These are phyloP conservation scores for Didymella sp. DNA, from an alignment of 2,329 filamentous ascomycete species.

Conservation along the genomic window DNA sequence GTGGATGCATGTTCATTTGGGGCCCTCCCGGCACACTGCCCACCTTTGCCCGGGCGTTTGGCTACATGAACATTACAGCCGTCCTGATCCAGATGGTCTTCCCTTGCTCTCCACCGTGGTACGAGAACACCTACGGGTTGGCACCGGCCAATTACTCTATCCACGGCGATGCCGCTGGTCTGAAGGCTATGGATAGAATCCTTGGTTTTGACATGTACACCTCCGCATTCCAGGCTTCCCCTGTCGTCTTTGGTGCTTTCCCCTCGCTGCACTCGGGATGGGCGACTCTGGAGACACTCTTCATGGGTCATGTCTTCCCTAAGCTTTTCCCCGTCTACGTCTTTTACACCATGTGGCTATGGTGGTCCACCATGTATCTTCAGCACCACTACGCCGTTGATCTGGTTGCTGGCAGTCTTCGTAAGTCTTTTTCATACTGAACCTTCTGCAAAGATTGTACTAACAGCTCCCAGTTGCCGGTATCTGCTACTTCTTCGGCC, in stretches of 20 bases:
- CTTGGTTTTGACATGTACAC: slow-evolving; percentile 93
- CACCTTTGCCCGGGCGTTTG: slow-evolving; percentile 84
- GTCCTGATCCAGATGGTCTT: slow-evolving; percentile 89
- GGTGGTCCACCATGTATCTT: slow-evolving; percentile 98
- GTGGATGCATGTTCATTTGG: slow-evolving; percentile 83
- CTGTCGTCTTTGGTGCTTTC: slow-evolving; percentile 93
- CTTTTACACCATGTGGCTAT: slow-evolving; percentile 88
- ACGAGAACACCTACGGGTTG: slow-evolving; percentile 90
- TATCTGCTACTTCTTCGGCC: slow-evolving; percentile 81
- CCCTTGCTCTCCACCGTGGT: slow-evolving; percentile 96
- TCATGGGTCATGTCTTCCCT: slow-evolving; percentile 93
- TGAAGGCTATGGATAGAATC: slow-evolving; percentile 87
- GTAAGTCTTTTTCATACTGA: slow-evolving; percentile 36
- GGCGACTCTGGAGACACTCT: slow-evolving; percentile 86
- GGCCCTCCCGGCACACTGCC: slow-evolving; percentile 84
- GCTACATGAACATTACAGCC: slow-evolving; percentile 88
- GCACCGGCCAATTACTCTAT: slow-evolving; percentile 93
- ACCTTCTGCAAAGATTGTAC: neutral
- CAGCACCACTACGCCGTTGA: slow-evolving; percentile 97
- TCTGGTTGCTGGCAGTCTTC: slow-evolving; percentile 81
- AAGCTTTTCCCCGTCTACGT: slow-evolving; percentile 80
- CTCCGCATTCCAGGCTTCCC: slow-evolving; percentile 86
- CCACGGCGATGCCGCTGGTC: slow-evolving; percentile 84
- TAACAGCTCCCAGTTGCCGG: slow-evolving; percentile 62
- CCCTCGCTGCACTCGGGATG: slow-evolving; percentile 90